Percentiles rank a stretch among this genome's conserved stretches.
phyloP scores from a whole-genome alignment of 2,329 filamentous ascomycete genomes.

The Thelonectria discophora region DNA sequence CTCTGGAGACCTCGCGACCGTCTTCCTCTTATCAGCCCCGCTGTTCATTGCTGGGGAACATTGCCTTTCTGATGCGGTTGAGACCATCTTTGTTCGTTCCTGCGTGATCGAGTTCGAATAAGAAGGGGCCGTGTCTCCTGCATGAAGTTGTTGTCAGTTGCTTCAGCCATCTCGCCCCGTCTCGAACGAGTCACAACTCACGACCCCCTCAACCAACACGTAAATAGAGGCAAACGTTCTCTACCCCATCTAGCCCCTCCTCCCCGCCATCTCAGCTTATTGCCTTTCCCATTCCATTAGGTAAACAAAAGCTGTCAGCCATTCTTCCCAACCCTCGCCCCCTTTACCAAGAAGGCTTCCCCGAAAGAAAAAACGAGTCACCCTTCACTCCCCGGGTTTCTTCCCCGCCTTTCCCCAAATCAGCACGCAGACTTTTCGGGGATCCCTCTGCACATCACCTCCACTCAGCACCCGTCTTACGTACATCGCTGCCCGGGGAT shows the following conservation, averaged over 20 bases:
- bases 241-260: conserved; percentile 2
- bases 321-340: conserved; percentile 1
- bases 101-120: conserved; percentile 8
- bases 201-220: conserved; percentile 3
- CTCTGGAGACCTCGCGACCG: neutral
- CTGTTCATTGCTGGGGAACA: conserved; percentile 20
- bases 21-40: conserved; percentile 27
- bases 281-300: conserved; percentile 22
- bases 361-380: conserved; percentile 16
- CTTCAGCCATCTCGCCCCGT: neutral
- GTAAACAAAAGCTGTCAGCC: conserved; percentile 17
- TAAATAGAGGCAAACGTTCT: neutral
- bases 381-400: conserved; percentile 24
- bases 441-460: conserved; percentile 8
- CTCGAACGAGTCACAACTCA: too few relatives aligned
- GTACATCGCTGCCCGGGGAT: conserved; percentile 17
- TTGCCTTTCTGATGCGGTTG: conserved; percentile 15
- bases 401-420: conserved; percentile 31
- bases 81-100: neutral
- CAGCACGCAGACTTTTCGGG: conserved; percentile 5
- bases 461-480: conserved; percentile 6
- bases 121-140: conserved; percentile 11
- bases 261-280: conserved; percentile 4
- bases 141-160: neutral
- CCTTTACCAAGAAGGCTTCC: neutral